These are phyloP conservation scores for Asterionellopsis glacialis DNA, from an alignment of 108 stramenopile species.

Conservation along the genomic window DNA sequence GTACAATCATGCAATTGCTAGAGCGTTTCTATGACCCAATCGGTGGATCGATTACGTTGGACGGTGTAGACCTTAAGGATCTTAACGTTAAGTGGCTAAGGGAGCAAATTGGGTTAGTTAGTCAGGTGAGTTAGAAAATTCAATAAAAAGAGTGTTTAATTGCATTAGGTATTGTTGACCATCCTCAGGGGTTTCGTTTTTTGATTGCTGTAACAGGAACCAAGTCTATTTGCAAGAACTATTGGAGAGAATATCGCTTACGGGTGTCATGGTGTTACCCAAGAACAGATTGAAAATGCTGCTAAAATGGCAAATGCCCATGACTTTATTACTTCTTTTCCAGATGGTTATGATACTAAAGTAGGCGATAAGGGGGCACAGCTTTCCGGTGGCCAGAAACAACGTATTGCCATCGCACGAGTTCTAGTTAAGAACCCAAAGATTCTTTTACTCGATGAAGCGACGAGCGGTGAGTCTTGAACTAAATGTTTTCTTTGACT, in stretches of 20 bases:
- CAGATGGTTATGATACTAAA: conserved; percentile 63
- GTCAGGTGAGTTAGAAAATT: conserved; percentile 59
- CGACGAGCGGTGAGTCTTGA: conserved; percentile 22
- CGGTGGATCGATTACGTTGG: conserved; percentile 54
- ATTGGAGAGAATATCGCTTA: conserved; percentile 82
- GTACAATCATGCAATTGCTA: conserved; percentile 30
- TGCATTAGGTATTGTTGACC: neutral
- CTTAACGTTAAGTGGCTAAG: conserved; percentile 78
- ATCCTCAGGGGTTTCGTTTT: neutral
- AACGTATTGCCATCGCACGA: conserved; percentile 80
- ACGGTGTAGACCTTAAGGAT: conserved; percentile 65
- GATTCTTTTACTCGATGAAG: conserved; percentile 69
- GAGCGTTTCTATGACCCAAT: conserved; percentile 73
- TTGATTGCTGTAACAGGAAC: conserved; percentile 56
- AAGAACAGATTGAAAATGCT: conserved; percentile 58
- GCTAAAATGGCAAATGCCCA: conserved; percentile 80
- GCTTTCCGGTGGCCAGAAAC: conserved; percentile 19
- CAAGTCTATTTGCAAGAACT: conserved; percentile 71
- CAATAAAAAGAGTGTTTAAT: neutral
- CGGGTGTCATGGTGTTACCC: conserved; percentile 48
- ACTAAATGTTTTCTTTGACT: neutral
- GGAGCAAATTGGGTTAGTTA: conserved; percentile 75
- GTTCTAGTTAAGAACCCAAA: conserved; percentile 59
- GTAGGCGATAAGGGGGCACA: conserved; percentile 19
- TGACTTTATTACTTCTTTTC: conserved; percentile 65